Percentiles rank a stretch among this genome's conserved stretches.
phyloP scores from a whole-genome alignment of 805 yeast genomes.

The Candida glaebosa region DNA sequence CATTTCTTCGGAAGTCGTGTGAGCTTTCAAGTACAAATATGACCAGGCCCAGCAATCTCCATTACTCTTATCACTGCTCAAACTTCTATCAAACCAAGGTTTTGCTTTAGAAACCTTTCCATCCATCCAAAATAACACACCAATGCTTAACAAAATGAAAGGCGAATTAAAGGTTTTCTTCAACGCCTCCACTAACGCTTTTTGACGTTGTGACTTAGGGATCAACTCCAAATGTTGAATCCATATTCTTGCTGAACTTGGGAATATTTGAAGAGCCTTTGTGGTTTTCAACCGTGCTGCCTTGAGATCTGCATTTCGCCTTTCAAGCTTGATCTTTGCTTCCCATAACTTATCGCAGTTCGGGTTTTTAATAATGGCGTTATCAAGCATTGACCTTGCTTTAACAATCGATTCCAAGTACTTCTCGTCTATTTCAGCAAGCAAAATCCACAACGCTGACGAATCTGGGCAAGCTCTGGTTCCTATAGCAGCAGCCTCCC shows the following conservation, averaged over 20 bases:
- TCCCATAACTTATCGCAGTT: slow-evolving; percentile 52
- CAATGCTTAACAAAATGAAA: slow-evolving; percentile 59
- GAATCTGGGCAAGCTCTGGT: slow-evolving; percentile 44
- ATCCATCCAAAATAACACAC: slow-evolving; percentile 61
- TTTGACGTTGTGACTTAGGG: slow-evolving; percentile 49
- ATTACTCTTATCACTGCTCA: slow-evolving; percentile 47
- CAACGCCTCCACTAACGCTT: slow-evolving; percentile 67
- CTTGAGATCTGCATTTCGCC: slow-evolving; percentile 39
- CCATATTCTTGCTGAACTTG: slow-evolving; percentile 65
- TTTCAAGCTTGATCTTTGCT: slow-evolving; percentile 59
- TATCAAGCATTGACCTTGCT: slow-evolving; percentile 72
- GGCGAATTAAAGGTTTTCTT: slow-evolving; percentile 60
- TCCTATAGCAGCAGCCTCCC: slow-evolving; percentile 48
- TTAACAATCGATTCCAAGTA: slow-evolving; percentile 41
- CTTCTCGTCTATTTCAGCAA: slow-evolving; percentile 47
- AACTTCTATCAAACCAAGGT: slow-evolving; percentile 72
- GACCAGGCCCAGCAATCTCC: slow-evolving; percentile 82
- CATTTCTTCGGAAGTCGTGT: slow-evolving; percentile 36
- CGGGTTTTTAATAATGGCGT: slow-evolving; percentile 54
- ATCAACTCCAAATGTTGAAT: slow-evolving; percentile 48
- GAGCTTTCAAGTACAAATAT: slow-evolving; percentile 42
- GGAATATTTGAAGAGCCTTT: slow-evolving; percentile 56
- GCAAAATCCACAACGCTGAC: slow-evolving; percentile 50
- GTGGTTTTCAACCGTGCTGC: slow-evolving; percentile 56
- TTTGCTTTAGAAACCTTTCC: slow-evolving; percentile 61